Evolutionary conservation across 768 basidiomycete genomes (phyloP), one percentile per base, ranked within the genome.

Genomic region (Hypholoma fasciculare): DNA sequence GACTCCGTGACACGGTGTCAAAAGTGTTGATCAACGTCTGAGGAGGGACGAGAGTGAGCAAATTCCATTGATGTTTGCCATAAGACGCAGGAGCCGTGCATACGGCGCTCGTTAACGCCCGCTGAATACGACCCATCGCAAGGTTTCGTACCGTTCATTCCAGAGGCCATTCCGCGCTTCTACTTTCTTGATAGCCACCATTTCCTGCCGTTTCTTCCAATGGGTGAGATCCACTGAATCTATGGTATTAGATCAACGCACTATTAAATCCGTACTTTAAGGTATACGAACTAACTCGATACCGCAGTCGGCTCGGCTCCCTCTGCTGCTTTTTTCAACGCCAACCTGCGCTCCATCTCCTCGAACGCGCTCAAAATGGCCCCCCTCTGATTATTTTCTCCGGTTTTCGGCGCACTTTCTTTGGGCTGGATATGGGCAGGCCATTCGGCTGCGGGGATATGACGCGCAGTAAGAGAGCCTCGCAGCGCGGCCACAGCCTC

Each of bases 361-460:
- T 90, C 85, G 67, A 94, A 93, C 13, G 88, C 89, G 61, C 71
- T 82, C 51, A 86, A 59, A n/a, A 80, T 74, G 2, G 76, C 78
- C 11, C 71, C 70, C 53, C 72, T 73, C 55, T 64, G 62, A 38
- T 63, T 64, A 20, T 57, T 57, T 37, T 58, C 59, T 4, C 66
- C 58, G 36, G 38, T 13, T 2, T 54, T 13, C 49, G 67, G 69
- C 27, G 68, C 62, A 39, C 57, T 30, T 7, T 44, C 52, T 8
- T 56, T 54, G 8, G 61, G 57, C 16, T 72, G 78, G 17, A 92
- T 76, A 26, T 69, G 75, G 0, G 63, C 55, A 0, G 94, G 93
- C 93, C 94, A 96, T 63, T 86, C 74, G 0, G 65, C 54, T 61
- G 83, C 73, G 5, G 88, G 83, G 42, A 92, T 77, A 26, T 72